phyloP scores from a whole-genome alignment of 1,284 basidiomycete species.

The Melampsora larici-populina region DNA sequence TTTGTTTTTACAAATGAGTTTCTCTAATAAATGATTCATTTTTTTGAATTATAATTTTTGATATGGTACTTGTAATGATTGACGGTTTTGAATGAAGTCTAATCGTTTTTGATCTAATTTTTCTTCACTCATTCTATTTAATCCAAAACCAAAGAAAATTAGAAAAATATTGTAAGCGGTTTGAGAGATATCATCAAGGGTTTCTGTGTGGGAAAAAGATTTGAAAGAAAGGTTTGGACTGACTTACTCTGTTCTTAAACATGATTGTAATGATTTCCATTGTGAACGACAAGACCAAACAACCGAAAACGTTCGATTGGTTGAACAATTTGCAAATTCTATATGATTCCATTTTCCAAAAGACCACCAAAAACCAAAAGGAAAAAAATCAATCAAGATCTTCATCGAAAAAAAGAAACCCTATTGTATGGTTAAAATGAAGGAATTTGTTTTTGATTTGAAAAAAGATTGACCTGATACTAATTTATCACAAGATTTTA shows the following conservation, averaged over 20 bases:
- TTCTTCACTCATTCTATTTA: conserved; percentile 29
- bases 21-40: no score
- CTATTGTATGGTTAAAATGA: no score
- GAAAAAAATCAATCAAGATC: background rate
- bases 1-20: no score
- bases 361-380: background rate
- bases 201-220: background rate
- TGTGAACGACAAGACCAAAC: conserved; percentile 27
- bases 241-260: conserved; percentile 32
- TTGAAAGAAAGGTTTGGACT: no score
- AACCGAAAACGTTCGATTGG: conserved; percentile 22
- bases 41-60: conserved; percentile 8
- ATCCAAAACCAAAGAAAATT: background rate
- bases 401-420: no score
- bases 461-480: conserved; percentile 32
- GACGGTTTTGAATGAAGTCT: conserved; percentile 29
- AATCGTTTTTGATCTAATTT: conserved; percentile 21
- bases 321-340: conserved; percentile 32
- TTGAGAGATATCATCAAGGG: no score
- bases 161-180: background rate
- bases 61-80: conserved; percentile 24
- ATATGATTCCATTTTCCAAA: background rate
- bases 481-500: conserved; percentile 33
- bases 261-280: conserved; percentile 27
- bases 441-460: background rate